phyloP scores from a whole-genome alignment of 208 protist species.

The Crithidia acanthocephali region DNA sequence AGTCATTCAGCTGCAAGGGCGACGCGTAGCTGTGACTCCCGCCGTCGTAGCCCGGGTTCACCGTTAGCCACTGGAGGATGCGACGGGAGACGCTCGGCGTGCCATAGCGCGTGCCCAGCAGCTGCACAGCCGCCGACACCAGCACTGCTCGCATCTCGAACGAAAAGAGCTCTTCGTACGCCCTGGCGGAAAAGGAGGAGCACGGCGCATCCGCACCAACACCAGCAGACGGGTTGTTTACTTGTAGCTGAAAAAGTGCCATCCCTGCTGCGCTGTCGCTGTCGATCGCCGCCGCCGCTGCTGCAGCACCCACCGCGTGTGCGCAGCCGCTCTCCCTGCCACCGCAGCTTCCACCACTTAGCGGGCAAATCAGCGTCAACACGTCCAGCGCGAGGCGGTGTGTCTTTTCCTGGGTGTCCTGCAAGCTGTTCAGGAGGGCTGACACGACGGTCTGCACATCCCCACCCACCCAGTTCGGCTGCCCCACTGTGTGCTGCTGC shows the following conservation, averaged over 20 bases:
- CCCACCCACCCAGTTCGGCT: slow-evolving; percentile 42
- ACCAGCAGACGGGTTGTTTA: not conserved
- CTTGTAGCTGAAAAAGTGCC: not conserved
- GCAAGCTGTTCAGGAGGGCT: slow-evolving; percentile 45
- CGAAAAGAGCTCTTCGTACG: slow-evolving; percentile 6
- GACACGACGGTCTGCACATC: slow-evolving; percentile 20
- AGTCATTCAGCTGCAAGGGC: not conserved
- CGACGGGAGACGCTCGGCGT: slow-evolving; percentile 35
- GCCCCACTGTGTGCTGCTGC: not conserved
- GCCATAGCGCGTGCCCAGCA: slow-evolving; percentile 46
- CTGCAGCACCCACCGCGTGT: not conserved
- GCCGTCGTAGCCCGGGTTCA: slow-evolving; percentile 8
- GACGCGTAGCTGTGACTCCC: not conserved
- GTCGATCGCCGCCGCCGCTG: not conserved
- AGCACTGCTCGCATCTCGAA: slow-evolving; percentile 50
- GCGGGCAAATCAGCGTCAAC: slow-evolving; percentile 41
- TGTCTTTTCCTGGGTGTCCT: slow-evolving; percentile 45
- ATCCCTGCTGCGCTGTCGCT: slow-evolving; percentile 9
- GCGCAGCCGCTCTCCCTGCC: not conserved
- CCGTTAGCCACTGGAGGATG: slow-evolving; percentile 31
- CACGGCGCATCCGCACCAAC: not conserved
- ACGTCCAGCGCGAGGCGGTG: slow-evolving; percentile 56
- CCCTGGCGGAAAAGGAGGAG: not conserved
- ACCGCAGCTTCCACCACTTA: slow-evolving; percentile 9
- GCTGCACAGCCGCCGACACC: slow-evolving; percentile 51